Percentiles rank a stretch among this genome's conserved stretches.
phyloP scores from a whole-genome alignment of 2,329 filamentous ascomycete genomes.

The Colletotrichum caudatum region DNA sequence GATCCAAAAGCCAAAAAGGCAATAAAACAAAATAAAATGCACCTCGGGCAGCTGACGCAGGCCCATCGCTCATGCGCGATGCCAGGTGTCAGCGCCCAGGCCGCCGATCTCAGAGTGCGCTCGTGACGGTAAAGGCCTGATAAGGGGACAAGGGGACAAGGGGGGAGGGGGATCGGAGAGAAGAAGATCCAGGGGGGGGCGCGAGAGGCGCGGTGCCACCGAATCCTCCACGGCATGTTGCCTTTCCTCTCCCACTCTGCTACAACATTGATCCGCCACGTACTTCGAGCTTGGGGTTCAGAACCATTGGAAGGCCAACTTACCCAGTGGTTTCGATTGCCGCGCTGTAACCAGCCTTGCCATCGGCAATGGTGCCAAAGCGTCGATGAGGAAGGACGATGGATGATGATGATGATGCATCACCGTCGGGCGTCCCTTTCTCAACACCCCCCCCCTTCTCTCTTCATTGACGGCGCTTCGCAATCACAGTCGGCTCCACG shows the following conservation, averaged over 20 bases:
- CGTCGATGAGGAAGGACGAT: background rate
- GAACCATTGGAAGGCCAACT: background rate
- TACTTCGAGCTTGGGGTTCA: too few species aligned
- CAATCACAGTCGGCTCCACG: conserved; percentile 34
- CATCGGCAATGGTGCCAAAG: conserved; percentile 8
- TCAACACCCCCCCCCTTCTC: too few species aligned
- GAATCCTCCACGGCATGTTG: conserved; percentile 17
- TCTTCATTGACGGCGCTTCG: conserved; percentile 7
- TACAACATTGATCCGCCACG: conserved; percentile 22
- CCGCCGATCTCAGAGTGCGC: conserved; percentile 27
- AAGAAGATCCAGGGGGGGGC: background rate
- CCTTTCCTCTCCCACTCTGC: conserved; percentile 18
- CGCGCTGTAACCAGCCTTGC: conserved; percentile 2
- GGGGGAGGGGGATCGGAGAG: too few species aligned
- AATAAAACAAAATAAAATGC: conserved; percentile 18
- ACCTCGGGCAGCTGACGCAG: conserved; percentile 35
- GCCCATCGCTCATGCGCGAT: conserved; percentile 2
- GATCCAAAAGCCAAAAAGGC: too few species aligned
- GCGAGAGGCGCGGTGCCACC: conserved; percentile 14
- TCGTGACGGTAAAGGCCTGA: conserved; percentile 30
- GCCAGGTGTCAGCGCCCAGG: conserved; percentile 35
- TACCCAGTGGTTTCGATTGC: background rate
- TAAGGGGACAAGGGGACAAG: background rate
- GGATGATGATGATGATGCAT: background rate
- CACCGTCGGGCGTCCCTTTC: too few species aligned